Percentiles rank a stretch among this genome's conserved stretches.
phyloP scores from a whole-genome alignment of 2,329 filamentous ascomycete genomes.

The Rutstroemia sydowiana region DNA sequence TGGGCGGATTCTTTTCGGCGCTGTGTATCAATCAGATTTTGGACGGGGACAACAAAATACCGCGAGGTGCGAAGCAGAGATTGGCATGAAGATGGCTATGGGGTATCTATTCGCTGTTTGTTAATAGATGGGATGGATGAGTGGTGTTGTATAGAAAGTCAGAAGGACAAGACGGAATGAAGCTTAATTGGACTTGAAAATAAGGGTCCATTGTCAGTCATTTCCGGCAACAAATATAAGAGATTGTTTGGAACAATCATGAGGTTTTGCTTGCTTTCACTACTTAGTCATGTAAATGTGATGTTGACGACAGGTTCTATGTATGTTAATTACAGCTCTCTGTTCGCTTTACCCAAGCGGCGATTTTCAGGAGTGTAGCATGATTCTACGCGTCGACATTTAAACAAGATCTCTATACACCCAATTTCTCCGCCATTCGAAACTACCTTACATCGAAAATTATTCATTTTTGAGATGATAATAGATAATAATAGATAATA shows the following conservation, averaged over 20 bases:
- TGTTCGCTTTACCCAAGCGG: too few relatives aligned
- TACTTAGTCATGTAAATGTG: background rate
- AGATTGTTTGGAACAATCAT: constrained; percentile 7
- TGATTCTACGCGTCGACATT: too few relatives aligned
- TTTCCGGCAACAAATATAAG: constrained; percentile 9
- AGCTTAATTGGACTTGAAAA: background rate
- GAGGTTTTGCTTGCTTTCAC: background rate
- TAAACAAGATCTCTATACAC: too few relatives aligned
- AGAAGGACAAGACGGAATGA: background rate
- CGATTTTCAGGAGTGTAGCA: too few relatives aligned
- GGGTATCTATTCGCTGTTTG: constrained; percentile 13
- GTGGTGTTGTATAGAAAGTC: constrained; percentile 6
- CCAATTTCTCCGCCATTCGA: too few relatives aligned
- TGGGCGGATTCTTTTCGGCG: constrained; percentile 10
- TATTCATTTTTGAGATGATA: too few relatives aligned
- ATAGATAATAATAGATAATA: too few relatives aligned
- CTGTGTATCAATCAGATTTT: constrained; percentile 22
- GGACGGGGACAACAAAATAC: constrained; percentile 1
- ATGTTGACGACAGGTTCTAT: too few relatives aligned
- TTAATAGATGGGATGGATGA: constrained; percentile 11
- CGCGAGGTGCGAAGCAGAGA: constrained; percentile 3
- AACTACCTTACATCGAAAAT: too few relatives aligned
- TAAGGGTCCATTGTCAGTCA: constrained; percentile 1
- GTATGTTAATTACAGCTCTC: too few relatives aligned
- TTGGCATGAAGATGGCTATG: constrained; percentile 13